These are phyloP conservation scores for Pyrenochaeta sp. DNA, from an alignment of 2,329 filamentous ascomycete species.

Conservation along the genomic window DNA sequence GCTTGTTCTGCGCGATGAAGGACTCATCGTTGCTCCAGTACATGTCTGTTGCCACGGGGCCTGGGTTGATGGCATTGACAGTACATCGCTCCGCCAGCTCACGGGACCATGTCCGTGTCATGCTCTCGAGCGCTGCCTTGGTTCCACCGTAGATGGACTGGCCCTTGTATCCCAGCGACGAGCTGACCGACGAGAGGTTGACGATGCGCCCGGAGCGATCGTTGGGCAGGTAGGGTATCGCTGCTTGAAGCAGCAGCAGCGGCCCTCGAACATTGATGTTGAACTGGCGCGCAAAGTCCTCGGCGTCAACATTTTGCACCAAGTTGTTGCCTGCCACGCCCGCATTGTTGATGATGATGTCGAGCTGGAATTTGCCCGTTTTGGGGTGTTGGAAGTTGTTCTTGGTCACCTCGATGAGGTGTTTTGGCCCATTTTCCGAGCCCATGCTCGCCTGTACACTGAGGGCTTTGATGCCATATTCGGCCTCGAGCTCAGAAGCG, in stretches of 20 bases:
- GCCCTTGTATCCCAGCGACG: slow-evolving; percentile 64
- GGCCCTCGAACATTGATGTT: slow-evolving; percentile 84
- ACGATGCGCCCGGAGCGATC: slow-evolving; percentile 73
- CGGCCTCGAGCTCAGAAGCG: slow-evolving; percentile 62
- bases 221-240: slow-evolving; percentile 71
- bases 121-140: slow-evolving; percentile 72
- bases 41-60: slow-evolving; percentile 71
- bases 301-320: slow-evolving; percentile 68
- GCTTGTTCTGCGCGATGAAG: slow-evolving; percentile 68
- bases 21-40: slow-evolving; percentile 64
- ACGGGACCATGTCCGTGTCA: slow-evolving; percentile 74
- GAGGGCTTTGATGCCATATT: slow-evolving; percentile 68
- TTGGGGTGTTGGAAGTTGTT: slow-evolving; percentile 66
- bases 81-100: slow-evolving; percentile 69
- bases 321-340: slow-evolving; percentile 72
- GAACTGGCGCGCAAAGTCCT: slow-evolving; percentile 77
- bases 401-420: slow-evolving; percentile 67
- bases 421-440: slow-evolving; percentile 65
- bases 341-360: slow-evolving; percentile 90
- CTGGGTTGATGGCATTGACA: slow-evolving; percentile 72
- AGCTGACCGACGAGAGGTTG: slow-evolving; percentile 67
- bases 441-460: slow-evolving; percentile 77
- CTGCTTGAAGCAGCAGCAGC: slow-evolving; percentile 78
- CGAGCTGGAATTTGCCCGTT: slow-evolving; percentile 70
- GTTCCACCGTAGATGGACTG: slow-evolving; percentile 72